A percentile compares a stretch with the other conserved stretches of the same genome.
Conservation (phyloP, 2,329 filamentous ascomycete species). For the Pseudocercospora cruenta region DNA sequence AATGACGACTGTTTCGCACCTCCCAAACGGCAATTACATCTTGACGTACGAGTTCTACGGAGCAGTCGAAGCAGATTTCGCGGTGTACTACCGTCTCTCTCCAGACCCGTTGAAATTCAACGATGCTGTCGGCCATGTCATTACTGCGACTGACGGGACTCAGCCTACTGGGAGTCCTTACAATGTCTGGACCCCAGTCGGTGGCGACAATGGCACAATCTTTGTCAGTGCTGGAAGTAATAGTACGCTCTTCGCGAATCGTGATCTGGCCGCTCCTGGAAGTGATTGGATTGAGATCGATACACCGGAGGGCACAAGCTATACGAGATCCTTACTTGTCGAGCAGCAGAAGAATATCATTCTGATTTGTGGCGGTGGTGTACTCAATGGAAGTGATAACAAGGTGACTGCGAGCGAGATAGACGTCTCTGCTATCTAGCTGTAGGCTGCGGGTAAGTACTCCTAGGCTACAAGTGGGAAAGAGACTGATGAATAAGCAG, state of each 20-base stretch:
- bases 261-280: background rate
- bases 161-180: slow-evolving; percentile 54
- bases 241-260: background rate
- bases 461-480: too few relatives aligned
- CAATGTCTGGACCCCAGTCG: slow-evolving; percentile 56
- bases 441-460: too few relatives aligned
- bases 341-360: slow-evolving; percentile 6
- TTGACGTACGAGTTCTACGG: slow-evolving; percentile 68
- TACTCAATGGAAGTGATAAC: background rate
- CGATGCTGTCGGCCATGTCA: slow-evolving; percentile 43
- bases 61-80: slow-evolving; percentile 48
- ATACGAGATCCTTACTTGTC: background rate
- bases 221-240: slow-evolving; percentile 49
- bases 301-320: background rate
- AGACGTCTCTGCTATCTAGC: background rate
- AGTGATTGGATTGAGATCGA: slow-evolving; percentile 10
- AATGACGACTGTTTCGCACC: slow-evolving; percentile 63
- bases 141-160: slow-evolving; percentile 52
- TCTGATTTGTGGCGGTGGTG: background rate
- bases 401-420: slow-evolving; percentile 6
- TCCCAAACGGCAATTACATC: slow-evolving; percentile 65
- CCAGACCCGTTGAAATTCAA: slow-evolving; percentile 53
- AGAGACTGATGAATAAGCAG: too few relatives aligned
- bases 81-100: slow-evolving; percentile 58
- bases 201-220: slow-evolving; percentile 53